These are phyloP conservation scores for Coniochaeta hoffmannii DNA, from an alignment of 2,329 filamentous ascomycete genomes.

Conservation along the genomic window DNA sequence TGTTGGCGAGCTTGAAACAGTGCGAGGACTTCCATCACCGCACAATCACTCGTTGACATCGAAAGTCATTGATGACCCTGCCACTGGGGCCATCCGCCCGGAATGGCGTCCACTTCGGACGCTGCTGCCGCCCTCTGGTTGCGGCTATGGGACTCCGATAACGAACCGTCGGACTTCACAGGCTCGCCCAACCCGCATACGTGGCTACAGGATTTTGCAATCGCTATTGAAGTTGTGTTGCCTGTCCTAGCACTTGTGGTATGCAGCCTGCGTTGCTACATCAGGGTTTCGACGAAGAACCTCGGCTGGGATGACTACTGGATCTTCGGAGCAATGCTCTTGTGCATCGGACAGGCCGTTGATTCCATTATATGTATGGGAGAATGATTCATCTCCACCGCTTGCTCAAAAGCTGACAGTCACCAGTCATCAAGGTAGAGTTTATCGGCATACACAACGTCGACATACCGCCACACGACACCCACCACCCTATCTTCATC, in stretches of 20 bases:
- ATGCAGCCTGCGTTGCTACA: constrained; percentile 15
- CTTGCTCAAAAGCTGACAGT: not conserved
- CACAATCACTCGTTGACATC: too few species aligned
- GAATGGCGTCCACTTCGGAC: not conserved
- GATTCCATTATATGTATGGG: not conserved
- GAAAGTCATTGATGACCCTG: not conserved
- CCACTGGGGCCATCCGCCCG: not conserved
- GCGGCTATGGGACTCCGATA: not conserved
- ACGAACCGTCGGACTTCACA: not conserved
- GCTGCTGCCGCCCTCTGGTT: not conserved
- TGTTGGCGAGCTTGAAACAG: too few species aligned
- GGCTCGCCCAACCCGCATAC: not conserved
- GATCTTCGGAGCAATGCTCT: constrained; percentile 4
- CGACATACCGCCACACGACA: constrained; percentile 4
- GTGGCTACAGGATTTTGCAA: constrained; percentile 12
- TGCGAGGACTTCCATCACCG: too few species aligned
- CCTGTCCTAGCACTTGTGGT: constrained; percentile 16
- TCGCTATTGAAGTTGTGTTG: constrained; percentile 18
- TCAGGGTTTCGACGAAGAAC: constrained; percentile 15
- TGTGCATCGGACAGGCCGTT: not conserved
- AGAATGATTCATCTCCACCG: too few species aligned
- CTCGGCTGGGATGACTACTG: constrained; percentile 11
- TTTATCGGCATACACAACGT: constrained; percentile 2
- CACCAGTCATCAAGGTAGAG: not conserved
- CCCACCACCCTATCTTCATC: constrained; percentile 8